Evolutionary conservation across 2,329 filamentous ascomycete genomes (phyloP), one percentile per base, ranked within the genome.

Genomic region (Diaporthe destruens): DNA sequence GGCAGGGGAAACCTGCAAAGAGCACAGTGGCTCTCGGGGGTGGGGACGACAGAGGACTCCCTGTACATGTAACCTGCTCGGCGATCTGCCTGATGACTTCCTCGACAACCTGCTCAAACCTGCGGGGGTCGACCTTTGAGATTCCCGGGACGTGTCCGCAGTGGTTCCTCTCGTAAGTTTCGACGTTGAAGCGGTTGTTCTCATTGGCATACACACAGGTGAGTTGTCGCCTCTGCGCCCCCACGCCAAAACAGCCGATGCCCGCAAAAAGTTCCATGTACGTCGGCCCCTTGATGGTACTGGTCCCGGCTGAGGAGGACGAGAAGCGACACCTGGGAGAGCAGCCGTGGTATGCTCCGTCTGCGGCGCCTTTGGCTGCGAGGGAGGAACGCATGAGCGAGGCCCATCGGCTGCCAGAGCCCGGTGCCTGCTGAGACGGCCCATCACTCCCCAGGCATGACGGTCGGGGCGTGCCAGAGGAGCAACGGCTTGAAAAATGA

Each of bases 141-240:
- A 51, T 51, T 6, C 42, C 59, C 11, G 44, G 59, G 7, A 20
- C 59, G 1, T 29, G 29, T 65, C 44, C 49, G 44, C 59, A 65
- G 59, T 65, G 59, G 44, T 51, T 65, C 2, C 2, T 49, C 49
- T 65, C 29, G 44, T 65, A 65, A 11, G 59, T 65, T 20, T 51
- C 3, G 61, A 36, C 25, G 44, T 44, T 36, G 4, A 1, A 14
- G 8, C 2, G 29, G 29, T 65, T 5, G 2, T 23, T 51, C 20
- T 65, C 61, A 16, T 65, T 65, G 20, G 61, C 44, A 20, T 65
- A 65, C 6, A 23, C n/a, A 25, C 44, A 51, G 6, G 12, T 51
- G 36, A 14, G 6, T 29, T 20, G 20, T 14, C 5, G 7, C 11
- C 36, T 36, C 12, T 16, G 23, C 20, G 18, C 29, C 16, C 42